Percentiles rank a stretch among this genome's conserved stretches.
Evolutionary conservation across 441 rosid species (phyloP).

Genomic region (Erodium trifolium): DNA sequence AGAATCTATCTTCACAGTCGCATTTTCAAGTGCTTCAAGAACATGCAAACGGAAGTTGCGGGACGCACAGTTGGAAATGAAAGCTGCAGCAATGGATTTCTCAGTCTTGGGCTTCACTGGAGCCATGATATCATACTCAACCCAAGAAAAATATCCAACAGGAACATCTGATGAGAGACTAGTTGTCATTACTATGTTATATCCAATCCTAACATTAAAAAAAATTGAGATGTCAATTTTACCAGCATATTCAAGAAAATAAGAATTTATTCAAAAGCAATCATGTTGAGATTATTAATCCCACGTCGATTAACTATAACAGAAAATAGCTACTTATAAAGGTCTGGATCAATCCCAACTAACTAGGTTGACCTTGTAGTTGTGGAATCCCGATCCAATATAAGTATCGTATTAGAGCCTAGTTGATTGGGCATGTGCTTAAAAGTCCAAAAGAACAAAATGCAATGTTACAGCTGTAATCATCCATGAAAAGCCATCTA

Average conservation of each 20-base stretch:
- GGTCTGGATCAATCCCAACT: too few relatives aligned
- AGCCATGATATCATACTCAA: conserved; percentile 45
- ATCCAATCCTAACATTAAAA: conserved; percentile 50
- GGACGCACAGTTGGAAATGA: conserved; percentile 73
- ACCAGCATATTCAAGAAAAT: background rate
- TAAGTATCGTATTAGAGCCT: too few relatives aligned
- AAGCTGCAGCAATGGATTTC: conserved; percentile 27
- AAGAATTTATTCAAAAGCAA: too few relatives aligned
- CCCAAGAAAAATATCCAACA: background rate
- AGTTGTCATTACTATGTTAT: conserved; percentile 51
- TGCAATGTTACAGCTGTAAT: too few relatives aligned
- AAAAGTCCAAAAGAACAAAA: too few relatives aligned
- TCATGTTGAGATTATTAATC: too few relatives aligned
- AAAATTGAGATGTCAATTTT: conserved; percentile 13
- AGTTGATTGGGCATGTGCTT: too few relatives aligned
- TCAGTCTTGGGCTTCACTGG: conserved; percentile 73
- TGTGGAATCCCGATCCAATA: too few relatives aligned
- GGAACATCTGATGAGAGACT: background rate
- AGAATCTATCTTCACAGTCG: conserved; percentile 56
- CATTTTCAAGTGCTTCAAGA: conserved; percentile 54
- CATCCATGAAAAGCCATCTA: too few relatives aligned
- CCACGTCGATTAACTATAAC: too few relatives aligned
- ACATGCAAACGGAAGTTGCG: conserved; percentile 75
- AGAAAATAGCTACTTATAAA: too few relatives aligned
- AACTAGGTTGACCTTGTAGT: too few relatives aligned